phyloP scores from a whole-genome alignment of 73 alveolate species.

The Urostyla sp. region DNA sequence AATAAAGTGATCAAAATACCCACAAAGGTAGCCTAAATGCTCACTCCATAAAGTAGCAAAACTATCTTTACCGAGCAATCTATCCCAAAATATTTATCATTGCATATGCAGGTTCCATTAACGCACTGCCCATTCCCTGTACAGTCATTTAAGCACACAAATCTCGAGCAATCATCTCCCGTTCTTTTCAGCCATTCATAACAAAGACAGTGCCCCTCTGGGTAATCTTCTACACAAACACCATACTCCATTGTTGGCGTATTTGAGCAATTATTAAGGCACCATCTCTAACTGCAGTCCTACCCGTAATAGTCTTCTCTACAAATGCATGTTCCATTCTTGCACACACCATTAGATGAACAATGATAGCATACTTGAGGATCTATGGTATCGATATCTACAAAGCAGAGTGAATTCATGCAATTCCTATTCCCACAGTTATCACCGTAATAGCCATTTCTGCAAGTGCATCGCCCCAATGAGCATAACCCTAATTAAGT shows the following conservation, averaged over 20 bases:
- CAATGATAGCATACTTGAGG: slow-evolving; percentile 78
- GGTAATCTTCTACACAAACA: slow-evolving; percentile 67
- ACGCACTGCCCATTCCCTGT: slow-evolving; percentile 71
- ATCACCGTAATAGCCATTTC: slow-evolving; percentile 65
- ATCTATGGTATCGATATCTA: slow-evolving; percentile 78
- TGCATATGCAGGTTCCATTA: slow-evolving; percentile 71
- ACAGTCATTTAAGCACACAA: slow-evolving; percentile 81
- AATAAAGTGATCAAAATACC: background rate
- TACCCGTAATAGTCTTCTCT: slow-evolving; percentile 74
- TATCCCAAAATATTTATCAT: slow-evolving; percentile 65
- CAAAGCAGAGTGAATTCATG: slow-evolving; percentile 76
- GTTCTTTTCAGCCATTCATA: slow-evolving; percentile 71
- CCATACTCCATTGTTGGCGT: slow-evolving; percentile 61
- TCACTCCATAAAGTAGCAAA: background rate
- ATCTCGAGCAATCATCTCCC: slow-evolving; percentile 84
- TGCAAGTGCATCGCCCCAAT: slow-evolving; percentile 79
- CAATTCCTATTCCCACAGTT: slow-evolving; percentile 69
- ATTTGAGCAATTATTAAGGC: slow-evolving; percentile 74
- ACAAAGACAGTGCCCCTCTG: slow-evolving; percentile 78
- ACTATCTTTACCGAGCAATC: slow-evolving; percentile 68
- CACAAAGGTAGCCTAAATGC: background rate
- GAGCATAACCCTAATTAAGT: slow-evolving; percentile 84
- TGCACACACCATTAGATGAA: slow-evolving; percentile 77
- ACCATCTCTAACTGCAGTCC: slow-evolving; percentile 68
- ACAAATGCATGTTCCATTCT: slow-evolving; percentile 77